Base-by-base conservation (phyloP, 768 basidiomycete species). In the Xerocomus brunneocitrinus region DNA sequence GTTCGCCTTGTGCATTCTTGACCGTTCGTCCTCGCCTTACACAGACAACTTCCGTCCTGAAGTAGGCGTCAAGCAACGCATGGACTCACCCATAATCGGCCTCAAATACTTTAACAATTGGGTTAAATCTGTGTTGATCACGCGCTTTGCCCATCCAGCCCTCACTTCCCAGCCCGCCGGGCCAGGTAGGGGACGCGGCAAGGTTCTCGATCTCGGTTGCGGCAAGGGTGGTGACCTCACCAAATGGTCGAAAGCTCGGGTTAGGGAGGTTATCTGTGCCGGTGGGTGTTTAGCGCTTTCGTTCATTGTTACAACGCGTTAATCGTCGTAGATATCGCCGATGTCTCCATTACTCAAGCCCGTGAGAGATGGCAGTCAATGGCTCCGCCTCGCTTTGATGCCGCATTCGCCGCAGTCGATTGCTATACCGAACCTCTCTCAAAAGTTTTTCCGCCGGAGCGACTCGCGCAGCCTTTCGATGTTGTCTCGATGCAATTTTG, bases 401-500 rank as follows among this genome's bases (percentile, higher is more conserved):
- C 94, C 3, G 72, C 76, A 13, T 98, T 98, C 66, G 87, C 82
- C 51, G 81, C 92, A 13, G 70, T 95, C 28, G 97, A 99, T 68
- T 98, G 95, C 70, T 99, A 91, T 66, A 76, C 80, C 10, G 77
- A 87, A 58, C 74, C 87, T 3, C 74, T 98, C 36, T 76, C 81
- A 16, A 80, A 80, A 46, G 84, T 76, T n/a, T 80, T 98, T 46
- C 71, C 85, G 4, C 80, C 80, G 1, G 76, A 77, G 16, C 73
- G 78, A 56, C 78, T 91, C 25, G 74, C 72, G 0, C 76, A 79
- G 30, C 85, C 85, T 5, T 97, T 97, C 65, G 97, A 98, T 64
- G 91, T 93, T 52, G 93, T 98, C 5, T 91, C 92, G 3, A 91
- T 98, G 92, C 97, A 99, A 67, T 99, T 99, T 69, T 98, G 97